These are phyloP conservation scores for Osmanthus fragrans DNA, from an alignment of 257 asterid species.

Conservation along the genomic window DNA sequence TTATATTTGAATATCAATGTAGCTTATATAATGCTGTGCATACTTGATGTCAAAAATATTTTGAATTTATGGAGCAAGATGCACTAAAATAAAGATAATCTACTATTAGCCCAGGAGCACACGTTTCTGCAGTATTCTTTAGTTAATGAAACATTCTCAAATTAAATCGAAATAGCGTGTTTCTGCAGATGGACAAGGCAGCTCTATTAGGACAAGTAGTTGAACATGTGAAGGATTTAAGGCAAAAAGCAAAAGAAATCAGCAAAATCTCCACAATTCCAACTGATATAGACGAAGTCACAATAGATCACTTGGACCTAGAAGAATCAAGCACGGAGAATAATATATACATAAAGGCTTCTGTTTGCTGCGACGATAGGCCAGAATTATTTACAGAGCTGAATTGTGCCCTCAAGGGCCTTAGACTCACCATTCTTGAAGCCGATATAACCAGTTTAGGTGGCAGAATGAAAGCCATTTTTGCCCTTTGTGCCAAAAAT, in stretches of 20 bases:
- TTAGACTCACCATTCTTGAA: constrained; percentile 39
- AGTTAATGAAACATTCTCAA: not conserved
- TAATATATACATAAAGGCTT: constrained; percentile 43
- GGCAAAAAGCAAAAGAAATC: constrained; percentile 50
- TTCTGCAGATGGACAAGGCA: constrained; percentile 90
- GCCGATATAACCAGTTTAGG: constrained; percentile 70
- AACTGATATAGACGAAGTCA: constrained; percentile 62
- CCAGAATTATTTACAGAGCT: constrained; percentile 69
- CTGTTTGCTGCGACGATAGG: constrained; percentile 74
- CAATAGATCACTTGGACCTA: constrained; percentile 29
- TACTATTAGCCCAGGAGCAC: not conserved
- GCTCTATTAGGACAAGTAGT: constrained; percentile 77
- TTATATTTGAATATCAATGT: not conserved
- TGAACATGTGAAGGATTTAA: constrained; percentile 68
- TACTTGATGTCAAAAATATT: too few relatives aligned
- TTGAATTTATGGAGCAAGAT: too few relatives aligned
- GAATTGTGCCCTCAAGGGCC: constrained; percentile 47
- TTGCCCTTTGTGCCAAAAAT: constrained; percentile 38
- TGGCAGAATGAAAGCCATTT: constrained; percentile 54
- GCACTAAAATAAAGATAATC: too few relatives aligned
- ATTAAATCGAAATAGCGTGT: not conserved
- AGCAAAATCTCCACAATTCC: constrained; percentile 55
- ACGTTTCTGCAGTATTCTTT: not conserved
- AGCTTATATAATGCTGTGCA: not conserved
- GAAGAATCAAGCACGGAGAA: constrained; percentile 8